These are phyloP conservation scores for Talaromyces sp. DNA, from an alignment of 2,329 filamentous ascomycete genomes.

Conservation along the genomic window DNA sequence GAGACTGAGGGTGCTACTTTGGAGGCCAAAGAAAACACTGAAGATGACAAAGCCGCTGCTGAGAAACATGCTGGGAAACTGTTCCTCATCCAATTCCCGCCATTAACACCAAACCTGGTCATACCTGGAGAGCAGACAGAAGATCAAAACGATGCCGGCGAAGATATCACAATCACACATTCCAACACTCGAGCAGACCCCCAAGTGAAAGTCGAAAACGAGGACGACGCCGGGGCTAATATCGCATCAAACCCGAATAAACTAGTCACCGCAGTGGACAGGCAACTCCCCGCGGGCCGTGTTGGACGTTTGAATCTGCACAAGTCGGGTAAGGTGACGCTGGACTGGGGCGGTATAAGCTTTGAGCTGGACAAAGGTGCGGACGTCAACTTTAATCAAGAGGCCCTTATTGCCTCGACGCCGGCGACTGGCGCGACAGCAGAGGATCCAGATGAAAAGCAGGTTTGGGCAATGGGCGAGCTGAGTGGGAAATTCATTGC, in stretches of 20 bases:
- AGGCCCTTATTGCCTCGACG: conserved; percentile 44
- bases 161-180: conserved; percentile 1
- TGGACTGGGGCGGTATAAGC: conserved; percentile 58
- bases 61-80: conserved; percentile 48
- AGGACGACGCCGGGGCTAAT: conserved; percentile 17
- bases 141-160: conserved; percentile 7
- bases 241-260: conserved; percentile 16
- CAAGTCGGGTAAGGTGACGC: conserved; percentile 54
- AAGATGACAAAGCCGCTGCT: conserved; percentile 24
- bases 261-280: conserved; percentile 35
- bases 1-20: conserved; percentile 11
- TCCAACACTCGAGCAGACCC: conserved; percentile 1
- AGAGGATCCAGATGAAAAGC: conserved; percentile 15
- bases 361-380: conserved; percentile 54
- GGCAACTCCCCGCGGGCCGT: conserved; percentile 45
- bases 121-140: conserved; percentile 22
- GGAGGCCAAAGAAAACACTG: conserved; percentile 12
- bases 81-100: conserved; percentile 60
- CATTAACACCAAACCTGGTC: conserved; percentile 53
- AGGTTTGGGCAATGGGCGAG: conserved; percentile 52
- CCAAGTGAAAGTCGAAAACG: conserved; percentile 26
- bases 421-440: conserved; percentile 13
- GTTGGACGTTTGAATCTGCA: conserved; percentile 59
- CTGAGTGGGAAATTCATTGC: conserved; percentile 61
- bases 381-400: conserved; percentile 54